Percentiles rank a stretch among this genome's conserved stretches.
Evolutionary conservation across 805 yeast genomes (phyloP).

Genomic region (Millerozyma miso): DNA sequence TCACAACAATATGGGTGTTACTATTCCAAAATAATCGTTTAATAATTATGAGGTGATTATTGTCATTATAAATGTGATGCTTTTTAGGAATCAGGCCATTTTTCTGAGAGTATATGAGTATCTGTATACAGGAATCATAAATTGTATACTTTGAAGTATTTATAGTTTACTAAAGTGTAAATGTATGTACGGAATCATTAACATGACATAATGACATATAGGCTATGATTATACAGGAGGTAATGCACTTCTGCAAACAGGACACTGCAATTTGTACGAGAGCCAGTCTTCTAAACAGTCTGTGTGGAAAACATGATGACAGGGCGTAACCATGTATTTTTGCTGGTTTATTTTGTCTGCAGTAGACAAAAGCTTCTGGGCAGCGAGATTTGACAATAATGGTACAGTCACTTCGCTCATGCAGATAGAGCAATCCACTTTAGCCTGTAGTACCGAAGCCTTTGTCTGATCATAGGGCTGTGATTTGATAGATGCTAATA

Average conservation of each 20-base stretch:
- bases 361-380: constrained; percentile 7
- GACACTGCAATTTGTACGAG: constrained; percentile 89
- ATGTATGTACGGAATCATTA: too few relatives aligned
- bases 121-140: background rate
- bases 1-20: too few relatives aligned
- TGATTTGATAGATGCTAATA: constrained; percentile 32
- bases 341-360: constrained; percentile 24
- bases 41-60: background rate
- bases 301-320: constrained; percentile 85
- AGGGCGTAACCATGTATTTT: constrained; percentile 81
- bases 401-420: constrained; percentile 74
- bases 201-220: too few relatives aligned
- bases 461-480: constrained; percentile 18
- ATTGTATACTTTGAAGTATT: background rate
- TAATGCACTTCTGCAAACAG: constrained; percentile 79
- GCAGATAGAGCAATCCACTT: constrained; percentile 83
- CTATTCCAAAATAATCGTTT: background rate
- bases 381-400: constrained; percentile 18
- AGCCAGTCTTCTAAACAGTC: constrained; percentile 91
- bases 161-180: background rate
- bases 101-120: background rate
- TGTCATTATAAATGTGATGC: background rate
- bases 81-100: background rate
- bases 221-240: constrained; percentile 78
- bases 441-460: constrained; percentile 33